Percentiles rank a stretch among this genome's conserved stretches.
Conservation (phyloP, 768 basidiomycete genomes). For the Lactarius hatsudake region DNA sequence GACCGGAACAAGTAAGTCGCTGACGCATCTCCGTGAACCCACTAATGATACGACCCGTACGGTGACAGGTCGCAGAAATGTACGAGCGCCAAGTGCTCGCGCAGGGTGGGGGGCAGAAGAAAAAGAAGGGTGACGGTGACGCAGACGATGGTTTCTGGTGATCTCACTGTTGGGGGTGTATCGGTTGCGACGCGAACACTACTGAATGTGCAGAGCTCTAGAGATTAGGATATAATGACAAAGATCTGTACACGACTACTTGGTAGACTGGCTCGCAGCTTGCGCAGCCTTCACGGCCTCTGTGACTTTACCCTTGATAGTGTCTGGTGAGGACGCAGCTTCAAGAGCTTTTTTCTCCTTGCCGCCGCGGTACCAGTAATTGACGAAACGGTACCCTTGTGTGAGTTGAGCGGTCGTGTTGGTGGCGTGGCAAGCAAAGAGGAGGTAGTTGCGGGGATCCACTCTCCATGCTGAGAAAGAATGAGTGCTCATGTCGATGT, state of each 20-base stretch:
- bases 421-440: constrained; percentile 91
- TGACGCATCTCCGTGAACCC: not conserved
- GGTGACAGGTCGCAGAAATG: constrained; percentile 82
- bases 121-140: constrained; percentile 59
- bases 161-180: constrained; percentile 12
- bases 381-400: constrained; percentile 81
- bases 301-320: constrained; percentile 42
- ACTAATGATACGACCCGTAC: constrained; percentile 21
- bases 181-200: not conserved
- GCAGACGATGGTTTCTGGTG: constrained; percentile 80
- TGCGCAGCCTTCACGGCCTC: constrained; percentile 49
- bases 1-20: constrained; percentile 76
- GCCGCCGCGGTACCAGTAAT: constrained; percentile 91
- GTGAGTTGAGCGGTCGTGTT: constrained; percentile 84
- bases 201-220: constrained; percentile 12
- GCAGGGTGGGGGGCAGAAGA: constrained; percentile 66
- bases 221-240: constrained; percentile 20
- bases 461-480: constrained; percentile 79
- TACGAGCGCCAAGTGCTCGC: constrained; percentile 86
- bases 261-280: constrained; percentile 14
- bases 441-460: constrained; percentile 91
- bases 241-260: constrained; percentile 18
- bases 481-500: constrained; percentile 1
- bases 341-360: constrained; percentile 56
- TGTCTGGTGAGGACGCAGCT: constrained; percentile 21